Base-by-base conservation (phyloP, 805 yeast species). In the Pichia exigua region DNA sequence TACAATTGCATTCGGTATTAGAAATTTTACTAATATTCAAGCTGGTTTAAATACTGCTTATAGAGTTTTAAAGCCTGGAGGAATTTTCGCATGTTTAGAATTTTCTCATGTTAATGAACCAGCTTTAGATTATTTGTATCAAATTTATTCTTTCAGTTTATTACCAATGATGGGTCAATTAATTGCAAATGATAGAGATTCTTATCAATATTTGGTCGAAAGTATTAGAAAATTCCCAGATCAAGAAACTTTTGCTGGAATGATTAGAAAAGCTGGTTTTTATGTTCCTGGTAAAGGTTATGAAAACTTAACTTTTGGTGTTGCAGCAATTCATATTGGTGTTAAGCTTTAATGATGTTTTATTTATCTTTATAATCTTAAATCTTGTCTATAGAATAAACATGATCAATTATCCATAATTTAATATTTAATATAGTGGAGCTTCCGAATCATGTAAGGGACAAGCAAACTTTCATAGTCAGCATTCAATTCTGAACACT, bases 221-320 rank as follows among this genome's bases (percentile, higher is more conserved):
- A 86, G 96, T 58, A 94, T 94, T 59, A 83, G 85, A 65, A 81
- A 81, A 63, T 94, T 94, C 75, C 99, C 99, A 13, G 75, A 80
- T 59, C 98, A 94, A 74, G 96, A 90, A 61, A 83, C 83, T 45
- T 94, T 94, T 71, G 88, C 91, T 55, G 70, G 73, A 18, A 92
- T 94, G 98, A 89, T 94, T 62, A 81, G 89, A 65, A 84, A 87
- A 62, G 98, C 98, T 9, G 99, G 99, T 1, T 94, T 94, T 67
- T 84, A 85, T 57, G 85, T 87, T 51, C 95, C 95, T 60, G 89
- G 88, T 50, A 79, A 78, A 49, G 99, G 99, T 50, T 94, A 91
- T 67, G 98, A 94, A 72, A 87, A 87, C 68, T 76, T 94, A 63
- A 87, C 97, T 13, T 87, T 88, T 68, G 99, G 99, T 54, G 85